Base-by-base conservation (phyloP, 2,329 filamentous ascomycete genomes). In the Xylaria sp. region DNA sequence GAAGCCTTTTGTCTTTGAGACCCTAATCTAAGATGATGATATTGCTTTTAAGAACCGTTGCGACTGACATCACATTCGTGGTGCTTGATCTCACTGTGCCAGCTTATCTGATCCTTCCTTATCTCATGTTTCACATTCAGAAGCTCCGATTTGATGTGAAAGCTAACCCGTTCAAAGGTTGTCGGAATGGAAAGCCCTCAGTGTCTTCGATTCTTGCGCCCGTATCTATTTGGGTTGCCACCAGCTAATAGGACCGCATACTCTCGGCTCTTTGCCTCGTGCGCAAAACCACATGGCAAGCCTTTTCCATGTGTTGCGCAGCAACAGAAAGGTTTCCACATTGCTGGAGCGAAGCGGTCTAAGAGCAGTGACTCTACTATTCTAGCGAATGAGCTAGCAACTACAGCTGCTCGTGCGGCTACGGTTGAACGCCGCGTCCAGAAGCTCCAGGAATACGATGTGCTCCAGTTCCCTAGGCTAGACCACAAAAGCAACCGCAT, bases 401-500 rank as follows among this genome's bases (percentile, higher is more conserved):
- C 63, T 15, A 25, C 65, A 61, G 56, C 70, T 59, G 55, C 52
- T n/a, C 72, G 67, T 46, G 62, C 71, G 9, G 37, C 60, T 52
- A 64, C 59, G 12, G 59, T 75, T 31, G 57, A 74, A 39, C 56
- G 41, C 10, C 84, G 89, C n/a, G 76, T 88, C 7, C 80, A 84
- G 46, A 87, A 90, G 76, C 79, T 91, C 69, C 79, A 81, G 69
- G 82, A 81, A 39, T 81, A 83, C 28, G 81, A 84, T 72, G 82
- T 83, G 4, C 79, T 89, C 70, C 77, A 80, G n/a, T 91, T 90
- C 77, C 90, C 90, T 4, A 83, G 87, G 57, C 77, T 86, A 15
- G 75, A 77, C 15, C 74, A 74, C 31, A 74, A 79, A 69, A 74
- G 70, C 23, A 73, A 73, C 23, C 75, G 78, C 57, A 78, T 85